Base-by-base conservation (phyloP, 2,329 filamentous ascomycete genomes). In the Aspergillus transmontanensis region DNA sequence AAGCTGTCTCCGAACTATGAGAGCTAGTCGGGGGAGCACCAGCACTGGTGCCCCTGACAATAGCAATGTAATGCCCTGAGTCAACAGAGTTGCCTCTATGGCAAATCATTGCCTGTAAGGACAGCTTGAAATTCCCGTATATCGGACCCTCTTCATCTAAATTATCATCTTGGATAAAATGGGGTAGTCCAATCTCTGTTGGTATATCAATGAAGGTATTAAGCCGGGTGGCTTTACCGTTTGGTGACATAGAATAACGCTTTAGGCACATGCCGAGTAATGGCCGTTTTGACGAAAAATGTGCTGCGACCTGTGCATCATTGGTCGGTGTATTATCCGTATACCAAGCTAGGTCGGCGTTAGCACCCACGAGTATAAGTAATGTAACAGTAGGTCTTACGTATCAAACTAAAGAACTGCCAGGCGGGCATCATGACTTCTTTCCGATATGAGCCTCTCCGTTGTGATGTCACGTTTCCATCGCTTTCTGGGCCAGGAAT, bases 361-460 rank as follows among this genome's bases (percentile, higher is more conserved):
- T 82, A 81, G 59, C 32, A 65, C 56, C 65, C 62, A 26, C 43
- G 34, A 30, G 7, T 23, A 51, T 50, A 4, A 19, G 19, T 45
- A 28, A 39, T 26, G 50, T 21, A 61, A 23, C 21, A 63, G 11
- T 19, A 58, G n/a, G 45, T 84, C 90, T 80, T 81, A 93, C 91
- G 94, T 71, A 97, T 93, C 30, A 98, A 82, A 72, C 91, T 93
- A 79, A 97, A 98, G 73, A 98, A 97, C 72, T 97, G 94, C 93
- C 94, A 98, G 2, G 95, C 95, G 43, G 94, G 94, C 82, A 98
- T 97, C 63, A 94, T 89, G 16, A 98, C 91, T 71, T 96, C 94
- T 73, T 94, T 97, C 67, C 85, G 78, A 57, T 84, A 77, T 39
- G 80, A 83, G 45, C 79, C 79, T 59, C 70, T 77, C 16, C 76